Conservation (phyloP, 2,329 filamentous ascomycete genomes). For the Leptosphaerulina australis region DNA sequence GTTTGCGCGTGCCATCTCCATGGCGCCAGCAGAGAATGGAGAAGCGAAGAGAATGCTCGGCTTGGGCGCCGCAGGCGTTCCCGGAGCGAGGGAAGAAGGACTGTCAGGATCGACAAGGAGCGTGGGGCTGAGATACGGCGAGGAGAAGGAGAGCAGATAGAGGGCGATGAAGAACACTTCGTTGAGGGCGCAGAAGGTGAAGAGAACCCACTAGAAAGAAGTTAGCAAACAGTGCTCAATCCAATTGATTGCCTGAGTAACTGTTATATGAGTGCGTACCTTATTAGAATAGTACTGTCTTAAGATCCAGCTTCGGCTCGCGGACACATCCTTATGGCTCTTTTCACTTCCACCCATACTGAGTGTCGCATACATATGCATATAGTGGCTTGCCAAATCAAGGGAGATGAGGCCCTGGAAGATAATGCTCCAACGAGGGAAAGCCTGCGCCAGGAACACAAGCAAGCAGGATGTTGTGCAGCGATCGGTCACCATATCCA, state of each 20-base stretch:
- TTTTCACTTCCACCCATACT: constrained; percentile 79
- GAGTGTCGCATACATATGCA: constrained; percentile 98
- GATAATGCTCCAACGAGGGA: constrained; percentile 89
- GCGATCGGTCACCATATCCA: constrained; percentile 99
- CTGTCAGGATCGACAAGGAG: constrained; percentile 69
- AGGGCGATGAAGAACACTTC: constrained; percentile 98
- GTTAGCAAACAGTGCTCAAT: constrained; percentile 20
- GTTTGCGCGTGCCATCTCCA: constrained; percentile 89
- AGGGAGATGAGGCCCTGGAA: constrained; percentile 93
- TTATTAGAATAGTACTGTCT: constrained; percentile 98
- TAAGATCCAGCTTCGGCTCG: constrained; percentile 83
- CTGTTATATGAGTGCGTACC: constrained; percentile 59
- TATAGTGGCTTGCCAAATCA: constrained; percentile 95
- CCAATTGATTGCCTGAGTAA: background rate
- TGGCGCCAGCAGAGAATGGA: constrained; percentile 88
- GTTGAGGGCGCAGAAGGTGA: constrained; percentile 87
- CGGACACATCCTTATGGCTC: constrained; percentile 94
- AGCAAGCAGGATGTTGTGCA: constrained; percentile 95
- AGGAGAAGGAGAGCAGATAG: constrained; percentile 96
- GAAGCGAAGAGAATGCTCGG: constrained; percentile 80
- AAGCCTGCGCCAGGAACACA: constrained; percentile 92
- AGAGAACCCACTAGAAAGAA: constrained; percentile 76
- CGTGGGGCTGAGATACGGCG: constrained; percentile 83
- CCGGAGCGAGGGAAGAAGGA: constrained; percentile 61
- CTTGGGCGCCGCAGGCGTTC: constrained; percentile 70